Conservation (phyloP, 345 rosid species). For the Acer negundo region DNA sequence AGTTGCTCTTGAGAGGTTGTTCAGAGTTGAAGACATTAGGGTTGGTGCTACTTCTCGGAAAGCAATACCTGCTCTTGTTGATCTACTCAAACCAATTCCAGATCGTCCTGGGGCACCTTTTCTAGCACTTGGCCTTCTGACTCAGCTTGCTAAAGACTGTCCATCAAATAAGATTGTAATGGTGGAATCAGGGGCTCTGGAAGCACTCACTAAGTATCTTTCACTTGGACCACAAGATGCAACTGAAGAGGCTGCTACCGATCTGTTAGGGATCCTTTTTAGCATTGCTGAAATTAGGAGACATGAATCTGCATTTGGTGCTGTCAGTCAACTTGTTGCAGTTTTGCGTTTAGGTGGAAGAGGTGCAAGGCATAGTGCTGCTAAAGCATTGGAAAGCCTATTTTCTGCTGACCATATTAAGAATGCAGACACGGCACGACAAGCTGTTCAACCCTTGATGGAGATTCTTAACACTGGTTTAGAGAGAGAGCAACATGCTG, state of each 20-base stretch:
- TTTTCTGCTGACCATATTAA: slow-evolving; percentile 96
- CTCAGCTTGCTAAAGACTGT: slow-evolving; percentile 91
- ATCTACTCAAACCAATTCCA: slow-evolving; percentile 97
- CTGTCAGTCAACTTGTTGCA: slow-evolving; percentile 95
- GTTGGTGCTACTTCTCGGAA: slow-evolving; percentile 97
- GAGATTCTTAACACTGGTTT: slow-evolving; percentile 94
- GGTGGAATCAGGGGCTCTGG: slow-evolving; percentile 98
- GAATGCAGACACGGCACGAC: slow-evolving; percentile 91
- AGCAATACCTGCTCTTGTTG: slow-evolving; percentile 96
- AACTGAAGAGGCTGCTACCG: slow-evolving; percentile 99
- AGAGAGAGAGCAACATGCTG: slow-evolving; percentile 99
- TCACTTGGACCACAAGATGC: slow-evolving; percentile 98
- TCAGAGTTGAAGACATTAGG: slow-evolving; percentile 98
- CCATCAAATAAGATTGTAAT: slow-evolving; percentile 84
- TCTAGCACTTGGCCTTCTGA: slow-evolving; percentile 85
- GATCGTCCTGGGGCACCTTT: slow-evolving; percentile 99
- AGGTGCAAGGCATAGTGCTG: slow-evolving; percentile 94
- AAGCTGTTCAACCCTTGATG: slow-evolving; percentile 97
- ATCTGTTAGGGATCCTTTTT: slow-evolving; percentile 84
- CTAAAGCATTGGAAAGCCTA: slow-evolving; percentile 93
- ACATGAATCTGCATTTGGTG: slow-evolving; percentile 95
- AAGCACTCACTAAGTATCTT: slow-evolving; percentile 93
- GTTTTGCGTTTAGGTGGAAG: slow-evolving; percentile 97
- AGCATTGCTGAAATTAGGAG: slow-evolving; percentile 90
- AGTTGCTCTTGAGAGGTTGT: slow-evolving; percentile 97